A percentile compares a stretch with the other conserved stretches of the same genome.
Evolutionary conservation across 1,284 basidiomycete species (phyloP).

Genomic region (Microbotryum silenes-acaulis): DNA sequence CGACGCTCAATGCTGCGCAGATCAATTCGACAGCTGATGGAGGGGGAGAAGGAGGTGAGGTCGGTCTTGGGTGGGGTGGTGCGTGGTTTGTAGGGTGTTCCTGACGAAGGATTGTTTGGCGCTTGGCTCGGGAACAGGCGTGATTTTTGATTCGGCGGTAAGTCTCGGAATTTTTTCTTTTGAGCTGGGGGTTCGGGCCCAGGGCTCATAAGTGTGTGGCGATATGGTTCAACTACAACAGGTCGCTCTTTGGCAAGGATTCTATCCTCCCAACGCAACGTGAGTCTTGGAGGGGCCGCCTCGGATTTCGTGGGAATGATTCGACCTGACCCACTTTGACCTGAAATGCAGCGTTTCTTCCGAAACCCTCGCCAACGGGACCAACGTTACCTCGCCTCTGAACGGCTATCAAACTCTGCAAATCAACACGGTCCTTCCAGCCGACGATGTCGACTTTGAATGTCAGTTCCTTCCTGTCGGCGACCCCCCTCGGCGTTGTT

Average conservation of each 20-base stretch:
- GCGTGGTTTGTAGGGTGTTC: too few relatives aligned
- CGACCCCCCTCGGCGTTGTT: too few relatives aligned
- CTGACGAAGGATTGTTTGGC: slow-evolving; percentile 18
- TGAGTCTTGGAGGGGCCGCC: not conserved
- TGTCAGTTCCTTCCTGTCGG: not conserved
- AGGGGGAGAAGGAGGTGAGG: slow-evolving; percentile 67
- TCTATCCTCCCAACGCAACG: slow-evolving; percentile 43
- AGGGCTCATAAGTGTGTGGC: not conserved
- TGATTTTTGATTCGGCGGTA: slow-evolving; percentile 23
- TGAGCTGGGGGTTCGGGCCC: not conserved
- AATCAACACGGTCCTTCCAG: slow-evolving; percentile 66
- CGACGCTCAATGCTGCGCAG: slow-evolving; percentile 61
- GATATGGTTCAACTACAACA: too few relatives aligned
- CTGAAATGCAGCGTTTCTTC: slow-evolving; percentile 50
- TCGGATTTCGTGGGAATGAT: not conserved
- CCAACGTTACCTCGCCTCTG: slow-evolving; percentile 62
- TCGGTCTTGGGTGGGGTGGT: slow-evolving; percentile 54
- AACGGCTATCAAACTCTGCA: slow-evolving; percentile 60
- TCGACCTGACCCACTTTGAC: not conserved
- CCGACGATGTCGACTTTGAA: slow-evolving; percentile 72
- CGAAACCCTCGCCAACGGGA: slow-evolving; percentile 66
- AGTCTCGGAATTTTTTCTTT: not conserved
- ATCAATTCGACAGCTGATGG: slow-evolving; percentile 60
- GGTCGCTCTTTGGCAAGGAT: slow-evolving; percentile 39
- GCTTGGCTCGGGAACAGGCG: not conserved